Percentiles rank a stretch among this genome's conserved stretches.
Conservation (phyloP, 2,329 filamentous ascomycete genomes). For the Celoporthe dispersa region DNA sequence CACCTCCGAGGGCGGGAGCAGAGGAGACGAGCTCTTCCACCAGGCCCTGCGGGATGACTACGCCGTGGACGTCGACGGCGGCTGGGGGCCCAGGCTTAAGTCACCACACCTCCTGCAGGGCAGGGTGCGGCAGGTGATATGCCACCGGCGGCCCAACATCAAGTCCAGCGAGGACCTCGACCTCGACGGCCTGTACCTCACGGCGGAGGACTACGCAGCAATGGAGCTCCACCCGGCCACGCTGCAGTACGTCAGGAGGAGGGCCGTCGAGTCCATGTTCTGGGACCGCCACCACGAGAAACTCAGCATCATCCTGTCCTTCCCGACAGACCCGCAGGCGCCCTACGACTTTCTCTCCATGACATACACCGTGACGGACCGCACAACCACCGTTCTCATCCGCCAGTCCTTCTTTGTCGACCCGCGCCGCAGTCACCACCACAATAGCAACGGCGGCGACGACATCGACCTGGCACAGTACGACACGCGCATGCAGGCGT, state of each 20-base stretch:
- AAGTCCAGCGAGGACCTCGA: constrained; percentile 32
- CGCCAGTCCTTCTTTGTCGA: constrained; percentile 46
- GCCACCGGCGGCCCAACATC: constrained; percentile 39
- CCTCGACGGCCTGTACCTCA: constrained; percentile 44
- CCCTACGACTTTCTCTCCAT: constrained; percentile 54
- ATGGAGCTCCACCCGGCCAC: constrained; percentile 46
- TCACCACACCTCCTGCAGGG: constrained; percentile 37
- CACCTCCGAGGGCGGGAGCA: constrained; percentile 38
- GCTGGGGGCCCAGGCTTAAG: constrained; percentile 19
- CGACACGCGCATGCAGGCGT: constrained; percentile 50
- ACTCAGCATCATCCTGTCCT: constrained; percentile 48
- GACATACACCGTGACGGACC: constrained; percentile 47
- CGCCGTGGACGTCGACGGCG: constrained; percentile 37
- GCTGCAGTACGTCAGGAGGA: constrained; percentile 44
- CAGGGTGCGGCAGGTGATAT: constrained; percentile 44
- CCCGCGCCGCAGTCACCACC: constrained; percentile 43
- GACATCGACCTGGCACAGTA: constrained; percentile 50
- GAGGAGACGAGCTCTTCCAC: constrained; percentile 39
- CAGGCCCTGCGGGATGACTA: constrained; percentile 40
- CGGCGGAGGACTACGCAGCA: constrained; percentile 40
- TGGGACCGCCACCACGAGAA: constrained; percentile 45
- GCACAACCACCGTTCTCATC: constrained; percentile 46
- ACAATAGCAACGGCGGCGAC: not conserved
- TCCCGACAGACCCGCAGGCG: constrained; percentile 48
- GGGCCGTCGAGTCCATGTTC: constrained; percentile 46